Evolutionary conservation across 306 rosid genomes (phyloP), one percentile per base, ranked within the genome.

Genomic region (Castanopsis chinensis): DNA sequence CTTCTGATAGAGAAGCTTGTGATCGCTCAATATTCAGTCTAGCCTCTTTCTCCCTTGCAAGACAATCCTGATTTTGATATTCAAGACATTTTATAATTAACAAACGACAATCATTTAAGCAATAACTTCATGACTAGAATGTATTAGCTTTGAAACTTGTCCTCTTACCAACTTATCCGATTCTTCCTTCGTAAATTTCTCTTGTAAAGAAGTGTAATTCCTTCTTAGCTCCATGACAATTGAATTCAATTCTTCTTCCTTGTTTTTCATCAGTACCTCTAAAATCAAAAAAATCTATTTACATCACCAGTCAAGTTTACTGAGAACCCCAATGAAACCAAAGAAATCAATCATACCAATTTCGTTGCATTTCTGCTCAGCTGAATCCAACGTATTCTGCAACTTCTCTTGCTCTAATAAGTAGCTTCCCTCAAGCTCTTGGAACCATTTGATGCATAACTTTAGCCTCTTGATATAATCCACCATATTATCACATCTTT

Each of bases 381-480:
- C 83, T 28, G 90, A 80, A 32, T 91, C 94, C 83, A 93, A 77
- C 71, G 90, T 86, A 77, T 67, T 90, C 80, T 84, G 90, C 54
- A 95, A 58, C 81, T 81, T 91, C 74, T 90, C 93, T 58, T 90
- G 98, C 92, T 91, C 99, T 2, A 91, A 80, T 25, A 94, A 84
- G 84, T 91, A 95, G 88, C 88, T 88, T 49, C 80, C 73, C 77
- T 95, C 98, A 57, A 93, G 91, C 72, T 95, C 99, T 93, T 95
- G 99, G 79, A 95, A 93, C 99, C 99, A 95, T 79, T 86, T 95
- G 84, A 95, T 84, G 86, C 97, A 93, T 74, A 90, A 84, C 80
- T 93, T 95, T 64, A 95, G 94, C 94, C 94, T 93, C 79, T 85
- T 95, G 64, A 95, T 93, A 75, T 95, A 95, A 53, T 95, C 98